Percentiles rank a stretch among this genome's conserved stretches.
phyloP scores from a whole-genome alignment of 768 basidiomycete species.

The Serendipita sp. region DNA sequence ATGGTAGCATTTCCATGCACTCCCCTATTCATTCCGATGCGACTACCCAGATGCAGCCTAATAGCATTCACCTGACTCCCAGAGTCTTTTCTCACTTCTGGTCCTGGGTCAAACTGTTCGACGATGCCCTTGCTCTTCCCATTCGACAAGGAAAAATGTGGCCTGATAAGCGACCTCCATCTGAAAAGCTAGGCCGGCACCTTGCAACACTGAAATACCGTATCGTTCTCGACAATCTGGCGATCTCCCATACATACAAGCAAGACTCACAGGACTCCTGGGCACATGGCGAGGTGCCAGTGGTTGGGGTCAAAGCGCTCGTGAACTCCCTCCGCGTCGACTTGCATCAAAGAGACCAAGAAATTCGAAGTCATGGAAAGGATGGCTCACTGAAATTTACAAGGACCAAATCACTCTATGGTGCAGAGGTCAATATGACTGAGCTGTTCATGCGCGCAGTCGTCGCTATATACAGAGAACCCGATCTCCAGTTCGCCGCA shows the following conservation, averaged over 20 bases:
- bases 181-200: constrained; percentile 78
- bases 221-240: constrained; percentile 57
- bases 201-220: constrained; percentile 86
- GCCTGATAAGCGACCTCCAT: constrained; percentile 44
- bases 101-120: constrained; percentile 82
- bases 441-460: constrained; percentile 62
- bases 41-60: constrained; percentile 26
- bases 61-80: constrained; percentile 73
- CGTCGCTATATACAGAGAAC: constrained; percentile 60
- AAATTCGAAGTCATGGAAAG: constrained; percentile 19
- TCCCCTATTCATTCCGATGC: constrained; percentile 31
- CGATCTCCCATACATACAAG: constrained; percentile 74
- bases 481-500: constrained; percentile 43
- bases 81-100: constrained; percentile 79
- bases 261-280: constrained; percentile 70
- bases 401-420: constrained; percentile 72
- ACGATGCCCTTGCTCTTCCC: constrained; percentile 59
- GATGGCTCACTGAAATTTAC: constrained; percentile 16
- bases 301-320: constrained; percentile 74
- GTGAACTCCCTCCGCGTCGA: constrained; percentile 74
- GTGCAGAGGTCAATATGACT: constrained; percentile 68
- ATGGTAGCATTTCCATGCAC: constrained; percentile 72
- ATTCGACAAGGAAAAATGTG: constrained; percentile 80
- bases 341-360: constrained; percentile 83
- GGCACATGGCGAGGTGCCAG: constrained; percentile 59